phyloP scores from a whole-genome alignment of 306 rosid genomes.

The Acacia confusa region DNA sequence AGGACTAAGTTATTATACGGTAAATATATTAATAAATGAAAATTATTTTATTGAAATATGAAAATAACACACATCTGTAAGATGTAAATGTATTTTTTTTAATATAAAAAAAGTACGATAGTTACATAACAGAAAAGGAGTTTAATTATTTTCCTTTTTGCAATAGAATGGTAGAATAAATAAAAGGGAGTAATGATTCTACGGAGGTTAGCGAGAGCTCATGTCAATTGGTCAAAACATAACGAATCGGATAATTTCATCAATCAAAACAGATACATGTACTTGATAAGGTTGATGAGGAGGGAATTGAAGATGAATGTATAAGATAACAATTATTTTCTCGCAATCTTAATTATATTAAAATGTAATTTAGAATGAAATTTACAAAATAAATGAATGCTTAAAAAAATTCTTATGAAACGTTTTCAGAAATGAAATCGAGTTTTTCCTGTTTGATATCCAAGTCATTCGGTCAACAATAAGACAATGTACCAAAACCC shows the following conservation, averaged over 20 bases:
- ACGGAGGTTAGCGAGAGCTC: conserved; percentile 22
- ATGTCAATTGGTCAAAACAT: conserved; percentile 11
- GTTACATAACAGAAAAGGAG: not conserved
- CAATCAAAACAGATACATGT: conserved; percentile 88
- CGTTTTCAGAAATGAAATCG: too few relatives aligned
- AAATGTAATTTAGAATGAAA: too few relatives aligned
- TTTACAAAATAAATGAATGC: too few relatives aligned
- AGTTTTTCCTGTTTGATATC: too few relatives aligned
- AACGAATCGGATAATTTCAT: not conserved
- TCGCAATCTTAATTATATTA: not conserved
- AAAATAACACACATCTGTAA: not conserved
- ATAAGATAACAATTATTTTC: conserved; percentile 13
- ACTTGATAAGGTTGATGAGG: conserved; percentile 78
- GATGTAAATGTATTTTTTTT: not conserved
- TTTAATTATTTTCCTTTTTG: not conserved
- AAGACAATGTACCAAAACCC: too few relatives aligned
- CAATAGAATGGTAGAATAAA: not conserved
- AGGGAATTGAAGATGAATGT: conserved; percentile 64
- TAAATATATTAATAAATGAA: too few relatives aligned
- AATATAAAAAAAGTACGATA: not conserved
- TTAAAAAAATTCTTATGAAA: too few relatives aligned
- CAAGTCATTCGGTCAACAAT: too few relatives aligned
- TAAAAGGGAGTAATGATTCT: not conserved
- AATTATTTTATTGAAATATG: too few relatives aligned
- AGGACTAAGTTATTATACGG: accelerated